Conservation (phyloP, 2,329 filamentous ascomycete genomes). For the Apiospora aurea region DNA sequence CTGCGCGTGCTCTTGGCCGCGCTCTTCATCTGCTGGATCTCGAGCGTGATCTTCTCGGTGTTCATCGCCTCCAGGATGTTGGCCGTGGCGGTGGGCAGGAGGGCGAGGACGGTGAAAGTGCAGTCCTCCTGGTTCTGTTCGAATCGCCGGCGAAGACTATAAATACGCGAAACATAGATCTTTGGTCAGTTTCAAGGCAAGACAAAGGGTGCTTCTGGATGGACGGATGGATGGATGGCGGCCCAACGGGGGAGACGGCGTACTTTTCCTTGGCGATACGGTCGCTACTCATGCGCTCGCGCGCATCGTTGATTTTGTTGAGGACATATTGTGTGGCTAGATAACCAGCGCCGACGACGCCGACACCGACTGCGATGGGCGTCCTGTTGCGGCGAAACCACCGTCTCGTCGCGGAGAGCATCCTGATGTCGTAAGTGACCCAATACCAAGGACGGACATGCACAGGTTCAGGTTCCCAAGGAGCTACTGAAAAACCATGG, state of each 20-base stretch:
- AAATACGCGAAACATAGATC: not conserved
- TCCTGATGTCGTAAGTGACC: constrained; percentile 37
- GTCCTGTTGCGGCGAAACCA: constrained; percentile 94
- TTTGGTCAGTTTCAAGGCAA: not conserved
- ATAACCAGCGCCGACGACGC: constrained; percentile 89
- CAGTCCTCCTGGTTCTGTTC: constrained; percentile 99
- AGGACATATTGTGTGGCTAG: constrained; percentile 92
- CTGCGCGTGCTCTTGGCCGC: constrained; percentile 69
- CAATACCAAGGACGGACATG: not conserved
- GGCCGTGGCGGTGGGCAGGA: constrained; percentile 89
- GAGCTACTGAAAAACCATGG: not conserved
- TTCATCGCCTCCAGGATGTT: constrained; percentile 88
- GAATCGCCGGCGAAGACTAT: constrained; percentile 89
- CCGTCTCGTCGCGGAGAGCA: constrained; percentile 78
- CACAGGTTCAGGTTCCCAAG: not conserved
- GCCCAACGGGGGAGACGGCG: constrained; percentile 38
- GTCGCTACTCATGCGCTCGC: constrained; percentile 96
- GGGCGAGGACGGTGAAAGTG: constrained; percentile 95
- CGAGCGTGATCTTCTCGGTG: constrained; percentile 90
- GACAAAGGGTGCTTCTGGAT: not conserved
- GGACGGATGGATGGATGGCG: not conserved
- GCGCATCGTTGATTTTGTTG: constrained; percentile 88
- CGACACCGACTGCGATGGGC: constrained; percentile 85
- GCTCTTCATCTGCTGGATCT: constrained; percentile 91
- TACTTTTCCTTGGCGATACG: constrained; percentile 97